Evolutionary conservation across 2,329 filamentous ascomycete species (phyloP), one percentile per base, ranked within the genome.

Genomic region (Alternaria rosae): DNA sequence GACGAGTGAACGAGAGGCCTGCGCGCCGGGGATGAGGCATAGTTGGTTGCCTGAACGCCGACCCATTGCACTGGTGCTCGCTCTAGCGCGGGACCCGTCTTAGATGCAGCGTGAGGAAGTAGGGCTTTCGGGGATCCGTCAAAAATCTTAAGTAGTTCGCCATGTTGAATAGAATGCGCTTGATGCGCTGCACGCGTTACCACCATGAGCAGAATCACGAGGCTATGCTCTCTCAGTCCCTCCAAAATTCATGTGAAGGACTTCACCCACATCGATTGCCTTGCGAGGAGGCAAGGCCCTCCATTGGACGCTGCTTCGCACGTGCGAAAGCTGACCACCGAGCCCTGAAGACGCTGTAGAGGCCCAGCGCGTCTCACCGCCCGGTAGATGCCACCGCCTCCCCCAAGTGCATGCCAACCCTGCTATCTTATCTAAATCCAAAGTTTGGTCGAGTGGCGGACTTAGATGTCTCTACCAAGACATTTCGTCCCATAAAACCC

Each of bases 361-460:
- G 20, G 35, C 48, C 42, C 48, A 57, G 35, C 44, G 57, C 56
- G 15, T 41, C 66, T 60, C 66, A 69, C 64, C 66, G 66, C 66
- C 47, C 42, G 42, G n/a, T 20, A 23, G 32, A 54, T 50, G 44
- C 45, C 57, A 57, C 62, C 51, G 52, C 48, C 35, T 54, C 50
- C 13, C 8, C 43, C 35, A 50, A 59, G 48, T 52, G 17, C 51
- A 41, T 10, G 28, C 43, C 32, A 20, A 45, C 17, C 20, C 45
- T 45, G 45, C n/a, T 51, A 43, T 32, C 32, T 45, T 47, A 53
- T 50, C 54, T 50, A 23, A 23, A 26, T 6, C 12, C 50, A 45
- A 59, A 43, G 13, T 20, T 30, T 45, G 25, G 47, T 20, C 42
- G 30, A 64, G 38, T 21, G 41, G 47, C 42, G 32, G 44, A n/a